Base-by-base conservation (phyloP, 768 basidiomycete species). In the Rhizopogon roseolus region DNA sequence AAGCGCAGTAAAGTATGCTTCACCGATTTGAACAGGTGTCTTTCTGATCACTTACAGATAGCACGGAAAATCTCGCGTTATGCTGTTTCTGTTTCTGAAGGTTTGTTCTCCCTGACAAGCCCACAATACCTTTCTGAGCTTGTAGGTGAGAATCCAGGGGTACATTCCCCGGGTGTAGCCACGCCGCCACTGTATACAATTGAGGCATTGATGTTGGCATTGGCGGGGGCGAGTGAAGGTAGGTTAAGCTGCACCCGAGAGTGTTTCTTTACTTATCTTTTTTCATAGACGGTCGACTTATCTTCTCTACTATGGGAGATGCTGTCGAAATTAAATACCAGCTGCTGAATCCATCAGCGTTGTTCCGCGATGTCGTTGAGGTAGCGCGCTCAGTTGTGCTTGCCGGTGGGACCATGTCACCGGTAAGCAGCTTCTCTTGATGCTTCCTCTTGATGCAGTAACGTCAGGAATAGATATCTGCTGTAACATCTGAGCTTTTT, bases 391-490 rank as follows among this genome's bases (percentile, higher is more conserved):
- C 89, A 3, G 85, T 98, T n/a, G 72, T 98, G 28, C 75, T 99
- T 38, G 96, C 97, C 7, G 96, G 96, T 8, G 96, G 96, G 5
- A 99, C 96, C 0, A 98, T 99, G 97, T 93, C 93, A 6, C 96
- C 96, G n/a, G 93, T 97, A 51, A 50, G 76, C 71, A 50, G 14
- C 0, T 1, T 17, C 17, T 16, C n/a, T 19, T 11, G 14, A 43
- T 44, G 52, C 27, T 29, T 28, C 41, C 38, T 44, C 50, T 29
- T 54, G 40, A 57, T 41, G 19, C 22, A 44, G 41, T 28, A 11
- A 42, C n/a, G 22, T 40, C 11, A 37, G 28, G 5, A 11, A 32
- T 61, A 97, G 94, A 88, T 96, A 48, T 84, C 86, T n/a, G 94
- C 97, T 66, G 82, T 98, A 14, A 72, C 84, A 19, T 76, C 76